Base-by-base conservation (phyloP, 202 grass and related monocot genomes). In the Carex sylvatica region DNA sequence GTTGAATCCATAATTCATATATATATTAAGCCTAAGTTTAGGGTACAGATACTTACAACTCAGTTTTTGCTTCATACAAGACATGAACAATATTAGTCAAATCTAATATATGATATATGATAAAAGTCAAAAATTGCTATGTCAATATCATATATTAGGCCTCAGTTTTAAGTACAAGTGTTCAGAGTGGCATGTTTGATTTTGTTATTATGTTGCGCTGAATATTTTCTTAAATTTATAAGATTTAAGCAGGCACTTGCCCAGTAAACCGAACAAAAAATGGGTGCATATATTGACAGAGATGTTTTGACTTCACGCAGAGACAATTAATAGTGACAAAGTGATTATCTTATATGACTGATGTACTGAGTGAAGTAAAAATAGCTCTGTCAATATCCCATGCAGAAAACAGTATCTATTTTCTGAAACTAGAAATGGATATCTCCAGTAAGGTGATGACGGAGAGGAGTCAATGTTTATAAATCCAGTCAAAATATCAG, bases 401-500 rank as follows among this genome's bases (percentile, higher is more conserved):
- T 28, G 36, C 6, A 40, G 6, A 7, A 6, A 71, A 13, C 6
- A 19, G 0, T 42, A 20, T 69, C 19, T 38, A 30, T 30, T 33
- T 33, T 31, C 36, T 70, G n/a, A 22, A 71, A 74, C 14, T 16
- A 15, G 4, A 60, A 56, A 58, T 28, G 53, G 74, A 77, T 4
- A 28, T 61, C 24, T 67, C 59, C 80, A 53, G 80, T 56, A 55
- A 46, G 14, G 24, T 3, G 12, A 36, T 22, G 3, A 82, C 15
- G 62, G 44, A 69, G 80, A 69, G 80, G 46, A 82, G 60, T 28
- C 62, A 53, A 53, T 49, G 9, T 18, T 16, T 67, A 38, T 31
- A 38, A 68, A 69, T 68, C 64, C 47, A 70, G 80, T 82, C 80
- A 82, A 82, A 82, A 82, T 82, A 56, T 82, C 80, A 54, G 80